These are phyloP conservation scores for Suillus occidentalis DNA, from an alignment of 768 basidiomycete genomes.

Conservation along the genomic window DNA sequence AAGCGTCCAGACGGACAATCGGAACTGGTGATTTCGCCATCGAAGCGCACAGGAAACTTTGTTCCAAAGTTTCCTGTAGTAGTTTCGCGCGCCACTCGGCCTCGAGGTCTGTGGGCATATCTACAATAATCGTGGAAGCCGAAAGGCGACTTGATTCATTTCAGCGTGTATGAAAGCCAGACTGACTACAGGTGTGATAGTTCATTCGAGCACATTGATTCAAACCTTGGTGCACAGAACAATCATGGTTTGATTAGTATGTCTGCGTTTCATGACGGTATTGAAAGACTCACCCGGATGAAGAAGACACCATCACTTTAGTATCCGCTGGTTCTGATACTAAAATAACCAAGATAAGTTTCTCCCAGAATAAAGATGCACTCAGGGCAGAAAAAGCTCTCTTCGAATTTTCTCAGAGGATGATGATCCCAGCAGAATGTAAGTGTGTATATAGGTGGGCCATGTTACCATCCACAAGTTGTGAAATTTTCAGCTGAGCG, in stretches of 20 bases:
- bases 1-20: not conserved
- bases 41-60: not conserved
- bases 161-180: not conserved
- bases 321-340: not conserved
- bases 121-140: not conserved
- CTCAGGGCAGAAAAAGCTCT: not conserved
- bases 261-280: not conserved
- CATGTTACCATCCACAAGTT: not conserved
- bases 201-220: not conserved
- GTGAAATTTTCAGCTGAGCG: not conserved
- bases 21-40: not conserved
- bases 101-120: not conserved
- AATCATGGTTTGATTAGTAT: not conserved
- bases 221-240: not conserved
- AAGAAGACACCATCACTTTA: not conserved
- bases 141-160: not conserved
- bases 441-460: not conserved
- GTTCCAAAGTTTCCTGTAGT: not conserved
- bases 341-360: not conserved
- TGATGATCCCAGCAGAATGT: not conserved
- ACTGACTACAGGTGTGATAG: not conserved
- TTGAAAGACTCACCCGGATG: not conserved
- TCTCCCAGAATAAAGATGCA: not conserved
- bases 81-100: not conserved
- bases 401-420: not conserved